Evolutionary conservation across 257 asterid genomes (phyloP).

Genomic region (Datura wrightii): DNA sequence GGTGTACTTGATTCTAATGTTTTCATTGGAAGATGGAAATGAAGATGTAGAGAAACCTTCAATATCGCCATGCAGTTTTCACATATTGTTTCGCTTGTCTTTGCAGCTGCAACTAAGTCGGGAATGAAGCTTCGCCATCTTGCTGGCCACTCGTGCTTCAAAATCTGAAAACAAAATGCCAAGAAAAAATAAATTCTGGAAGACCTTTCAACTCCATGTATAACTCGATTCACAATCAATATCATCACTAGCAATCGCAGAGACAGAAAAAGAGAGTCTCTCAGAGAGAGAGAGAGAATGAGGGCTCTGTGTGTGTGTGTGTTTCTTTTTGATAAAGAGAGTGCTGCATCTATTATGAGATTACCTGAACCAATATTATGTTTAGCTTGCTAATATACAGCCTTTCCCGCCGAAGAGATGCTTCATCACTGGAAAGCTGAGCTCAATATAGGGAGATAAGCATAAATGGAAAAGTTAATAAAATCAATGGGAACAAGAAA

Average conservation of each 20-base stretch:
- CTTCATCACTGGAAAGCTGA: slow-evolving; percentile 95
- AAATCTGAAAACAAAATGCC: slow-evolving; percentile 60
- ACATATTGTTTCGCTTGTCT: slow-evolving; percentile 93
- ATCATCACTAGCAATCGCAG: background rate
- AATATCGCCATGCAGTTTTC: slow-evolving; percentile 99
- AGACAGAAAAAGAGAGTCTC: background rate
- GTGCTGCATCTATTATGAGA: background rate
- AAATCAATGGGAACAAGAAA: background rate
- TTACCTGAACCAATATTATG: slow-evolving; percentile 95
- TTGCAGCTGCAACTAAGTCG: slow-evolving; percentile 96
- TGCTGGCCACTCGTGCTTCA: slow-evolving; percentile 99
- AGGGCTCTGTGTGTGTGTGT: background rate
- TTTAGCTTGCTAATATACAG: slow-evolving; percentile 86
- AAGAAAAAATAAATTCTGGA: background rate
- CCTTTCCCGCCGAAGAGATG: slow-evolving; percentile 87
- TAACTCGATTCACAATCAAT: background rate
- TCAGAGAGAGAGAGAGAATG: background rate
- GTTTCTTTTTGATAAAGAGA: background rate
- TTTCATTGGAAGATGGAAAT: slow-evolving; percentile 28
- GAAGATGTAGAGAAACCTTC: slow-evolving; percentile 50
- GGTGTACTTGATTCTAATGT: slow-evolving; percentile 1
- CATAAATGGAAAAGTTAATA: background rate
- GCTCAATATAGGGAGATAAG: background rate
- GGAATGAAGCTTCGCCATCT: slow-evolving; percentile 96
- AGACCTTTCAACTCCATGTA: slow-evolving; percentile 10